These are phyloP conservation scores for Cytospora schulzeri DNA, from an alignment of 2,329 filamentous ascomycete species.

Conservation along the genomic window DNA sequence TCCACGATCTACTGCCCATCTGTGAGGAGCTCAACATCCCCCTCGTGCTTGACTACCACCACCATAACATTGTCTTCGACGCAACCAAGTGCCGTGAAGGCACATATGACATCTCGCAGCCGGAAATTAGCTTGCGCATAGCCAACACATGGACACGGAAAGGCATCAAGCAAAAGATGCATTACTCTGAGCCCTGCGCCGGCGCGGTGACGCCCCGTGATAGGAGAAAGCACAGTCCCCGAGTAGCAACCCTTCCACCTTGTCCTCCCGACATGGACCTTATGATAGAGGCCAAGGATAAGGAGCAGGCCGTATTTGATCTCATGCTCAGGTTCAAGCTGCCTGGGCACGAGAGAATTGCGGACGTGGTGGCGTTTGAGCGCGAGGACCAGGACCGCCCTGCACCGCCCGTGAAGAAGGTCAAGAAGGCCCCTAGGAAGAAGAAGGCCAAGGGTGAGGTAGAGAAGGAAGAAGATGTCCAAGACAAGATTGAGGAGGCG, in stretches of 20 bases:
- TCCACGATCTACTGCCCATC: conserved; percentile 85
- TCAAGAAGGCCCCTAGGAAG: conserved; percentile 45
- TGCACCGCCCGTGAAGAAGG: conserved; percentile 44
- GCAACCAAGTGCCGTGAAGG: conserved; percentile 73
- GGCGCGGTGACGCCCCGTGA: conserved; percentile 77
- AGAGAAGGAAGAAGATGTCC: conserved; percentile 37
- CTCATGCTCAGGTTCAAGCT: conserved; percentile 87
- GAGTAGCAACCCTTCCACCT: conserved; percentile 79
- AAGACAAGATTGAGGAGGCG: conserved; percentile 39
- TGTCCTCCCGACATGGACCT: conserved; percentile 84
- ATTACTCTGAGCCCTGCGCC: conserved; percentile 82
- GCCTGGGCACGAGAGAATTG: conserved; percentile 75
- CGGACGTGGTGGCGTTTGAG: conserved; percentile 76
- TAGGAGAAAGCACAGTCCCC: conserved; percentile 80
- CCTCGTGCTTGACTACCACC: conserved; percentile 88
- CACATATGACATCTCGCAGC: conserved; percentile 72
- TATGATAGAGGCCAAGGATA: conserved; percentile 99
- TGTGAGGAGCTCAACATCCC: conserved; percentile 96
- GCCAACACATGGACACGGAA: conserved; percentile 82
- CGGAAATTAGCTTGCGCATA: conserved; percentile 72
- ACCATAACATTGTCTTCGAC: conserved; percentile 94
- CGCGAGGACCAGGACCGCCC: conserved; percentile 74
- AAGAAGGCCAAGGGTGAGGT: conserved; percentile 37
- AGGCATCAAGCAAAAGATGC: conserved; percentile 90
- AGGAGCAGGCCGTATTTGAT: conserved; percentile 94